A percentile compares a stretch with the other conserved stretches of the same genome.
These are phyloP conservation scores for Sphaceloma murrayae DNA, from an alignment of 2,329 filamentous ascomycete genomes.

Conservation along the genomic window DNA sequence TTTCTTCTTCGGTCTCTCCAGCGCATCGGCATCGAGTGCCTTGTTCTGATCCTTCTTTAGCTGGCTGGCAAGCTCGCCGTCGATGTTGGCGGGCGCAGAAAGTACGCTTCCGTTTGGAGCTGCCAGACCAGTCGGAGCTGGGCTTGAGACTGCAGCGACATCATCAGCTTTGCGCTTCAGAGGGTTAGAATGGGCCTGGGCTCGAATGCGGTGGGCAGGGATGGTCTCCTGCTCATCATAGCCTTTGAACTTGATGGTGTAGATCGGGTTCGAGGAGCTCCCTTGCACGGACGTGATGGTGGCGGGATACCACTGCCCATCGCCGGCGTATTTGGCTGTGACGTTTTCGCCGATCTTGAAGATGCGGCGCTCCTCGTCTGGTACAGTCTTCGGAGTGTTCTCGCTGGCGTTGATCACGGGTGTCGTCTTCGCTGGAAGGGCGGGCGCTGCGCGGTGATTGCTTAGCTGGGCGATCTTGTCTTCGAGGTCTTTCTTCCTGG, in stretches of 20 bases:
- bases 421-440: constrained; percentile 37
- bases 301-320: constrained; percentile 83
- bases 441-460: constrained; percentile 31
- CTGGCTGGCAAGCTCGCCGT: constrained; percentile 55
- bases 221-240: constrained; percentile 75
- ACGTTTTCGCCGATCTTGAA: constrained; percentile 87
- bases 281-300: constrained; percentile 91
- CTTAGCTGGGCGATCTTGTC: constrained; percentile 67
- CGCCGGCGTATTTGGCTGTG: constrained; percentile 85
- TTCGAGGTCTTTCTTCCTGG: constrained; percentile 69
- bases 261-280: constrained; percentile 81
- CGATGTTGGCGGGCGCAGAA: constrained; percentile 57
- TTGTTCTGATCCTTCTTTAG: constrained; percentile 40
- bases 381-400: constrained; percentile 29
- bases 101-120: constrained; percentile 46
- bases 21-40: constrained; percentile 43
- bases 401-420: constrained; percentile 23
- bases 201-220: constrained; percentile 66
- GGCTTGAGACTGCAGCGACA: constrained; percentile 41
- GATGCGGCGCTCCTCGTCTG: constrained; percentile 51
- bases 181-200: constrained; percentile 23
- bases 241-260: constrained; percentile 88
- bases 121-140: constrained; percentile 31
- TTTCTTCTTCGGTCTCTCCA: constrained; percentile 41
- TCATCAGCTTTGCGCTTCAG: constrained; percentile 75